Evolutionary conservation across 805 yeast genomes (phyloP).

Genomic region (Kodamaea sagamina): DNA sequence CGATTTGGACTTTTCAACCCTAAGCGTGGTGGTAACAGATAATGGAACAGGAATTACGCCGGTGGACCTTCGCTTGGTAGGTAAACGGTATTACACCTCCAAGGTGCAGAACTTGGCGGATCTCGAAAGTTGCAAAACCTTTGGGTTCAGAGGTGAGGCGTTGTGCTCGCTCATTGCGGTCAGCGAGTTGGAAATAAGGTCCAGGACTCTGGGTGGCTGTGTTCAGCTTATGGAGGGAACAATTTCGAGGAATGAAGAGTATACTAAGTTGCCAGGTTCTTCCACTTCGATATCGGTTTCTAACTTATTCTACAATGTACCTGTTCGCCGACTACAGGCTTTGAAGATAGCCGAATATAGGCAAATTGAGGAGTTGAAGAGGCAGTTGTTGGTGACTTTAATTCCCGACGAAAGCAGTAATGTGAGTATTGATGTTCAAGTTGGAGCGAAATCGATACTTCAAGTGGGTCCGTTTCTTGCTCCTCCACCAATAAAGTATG

Average conservation of each 20-base stretch:
- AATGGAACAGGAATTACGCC: conserved; percentile 70
- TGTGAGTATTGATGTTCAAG: neutral
- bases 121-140: conserved; percentile 3
- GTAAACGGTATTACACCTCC: conserved; percentile 38
- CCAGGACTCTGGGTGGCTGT: conserved; percentile 30
- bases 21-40: conserved; percentile 53
- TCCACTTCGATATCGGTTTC: conserved; percentile 35
- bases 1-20: conserved; percentile 30
- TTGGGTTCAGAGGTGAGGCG: conserved; percentile 17
- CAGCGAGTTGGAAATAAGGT: conserved; percentile 47
- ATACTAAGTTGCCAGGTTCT: no score
- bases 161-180: conserved; percentile 12
- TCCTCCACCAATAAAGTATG: neutral
- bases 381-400: neutral
- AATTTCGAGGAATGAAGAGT: no score
- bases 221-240: no score
- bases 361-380: conserved; percentile 30
- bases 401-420: conserved; percentile 1
- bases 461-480: neutral
- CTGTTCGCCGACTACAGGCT: conserved; percentile 41
- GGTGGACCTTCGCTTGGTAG: conserved; percentile 49
- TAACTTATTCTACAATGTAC: conserved; percentile 44
- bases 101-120: conserved; percentile 1
- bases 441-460: neutral
- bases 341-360: conserved; percentile 20